phyloP scores from a whole-genome alignment of 208 protist genomes.

The Wallacemonas collosoma region DNA sequence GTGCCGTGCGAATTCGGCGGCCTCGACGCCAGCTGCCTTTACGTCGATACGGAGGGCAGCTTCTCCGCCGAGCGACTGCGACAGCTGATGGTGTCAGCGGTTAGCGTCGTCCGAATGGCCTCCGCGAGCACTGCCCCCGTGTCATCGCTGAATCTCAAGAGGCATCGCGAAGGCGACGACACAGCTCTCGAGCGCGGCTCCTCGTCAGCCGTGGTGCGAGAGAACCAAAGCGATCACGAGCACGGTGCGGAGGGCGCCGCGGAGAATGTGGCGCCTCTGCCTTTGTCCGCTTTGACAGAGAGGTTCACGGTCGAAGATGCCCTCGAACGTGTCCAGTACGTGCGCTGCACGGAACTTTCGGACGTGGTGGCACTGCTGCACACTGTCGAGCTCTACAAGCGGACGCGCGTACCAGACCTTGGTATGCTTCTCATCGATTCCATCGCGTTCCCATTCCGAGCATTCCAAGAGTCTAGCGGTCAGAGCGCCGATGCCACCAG shows the following conservation, averaged over 20 bases:
- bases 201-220: too few species aligned
- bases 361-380: conserved; percentile 69
- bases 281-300: conserved; percentile 2
- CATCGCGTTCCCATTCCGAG: conserved; percentile 84
- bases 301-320: conserved; percentile 52
- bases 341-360: conserved; percentile 59
- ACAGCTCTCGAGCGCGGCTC: too few species aligned
- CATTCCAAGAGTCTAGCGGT: background rate
- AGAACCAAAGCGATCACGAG: too few species aligned
- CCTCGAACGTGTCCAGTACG: conserved; percentile 64
- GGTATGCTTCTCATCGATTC: conserved; percentile 87
- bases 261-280: too few species aligned
- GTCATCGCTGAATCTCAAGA: background rate
- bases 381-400: conserved; percentile 28
- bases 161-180: too few species aligned
- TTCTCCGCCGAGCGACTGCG: conserved; percentile 75
- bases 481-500: background rate
- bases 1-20: conserved; percentile 77
- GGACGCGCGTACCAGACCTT: conserved; percentile 19
- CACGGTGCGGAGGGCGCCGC: too few species aligned
- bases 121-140: background rate
- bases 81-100: conserved; percentile 72
- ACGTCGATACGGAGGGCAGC: conserved; percentile 94
- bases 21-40: conserved; percentile 64
- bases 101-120: conserved; percentile 29